Evolutionary conservation across 306 rosid species (phyloP).

Genomic region (Corylus avellana): DNA sequence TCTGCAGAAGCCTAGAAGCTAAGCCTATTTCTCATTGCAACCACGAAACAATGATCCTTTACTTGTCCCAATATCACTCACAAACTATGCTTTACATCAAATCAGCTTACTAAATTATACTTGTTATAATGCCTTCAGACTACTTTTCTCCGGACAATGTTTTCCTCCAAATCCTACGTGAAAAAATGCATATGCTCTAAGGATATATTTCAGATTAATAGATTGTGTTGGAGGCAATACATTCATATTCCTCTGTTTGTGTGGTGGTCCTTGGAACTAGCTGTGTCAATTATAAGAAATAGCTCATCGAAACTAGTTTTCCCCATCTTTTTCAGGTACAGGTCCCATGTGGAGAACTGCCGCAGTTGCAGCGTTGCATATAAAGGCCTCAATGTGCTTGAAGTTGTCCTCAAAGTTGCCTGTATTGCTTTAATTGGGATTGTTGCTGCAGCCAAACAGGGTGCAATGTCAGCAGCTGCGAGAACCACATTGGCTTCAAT

Average conservation of each 20-base stretch:
- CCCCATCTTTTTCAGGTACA: conserved; percentile 50
- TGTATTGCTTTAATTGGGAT: conserved; percentile 66
- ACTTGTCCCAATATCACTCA: no score
- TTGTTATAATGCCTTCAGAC: not conserved
- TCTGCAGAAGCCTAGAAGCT: not conserved
- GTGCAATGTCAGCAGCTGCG: conserved; percentile 35
- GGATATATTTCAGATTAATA: no score
- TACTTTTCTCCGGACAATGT: not conserved
- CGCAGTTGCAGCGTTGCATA: conserved; percentile 74
- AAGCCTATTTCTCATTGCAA: not conserved
- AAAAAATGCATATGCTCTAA: no score
- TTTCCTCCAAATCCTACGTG: no score
- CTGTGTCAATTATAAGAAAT: not conserved
- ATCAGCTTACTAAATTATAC: not conserved
- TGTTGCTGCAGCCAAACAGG: conserved; percentile 63
- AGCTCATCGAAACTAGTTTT: not conserved
- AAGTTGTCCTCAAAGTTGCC: conserved; percentile 59
- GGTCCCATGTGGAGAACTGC: conserved; percentile 87
- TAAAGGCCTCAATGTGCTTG: conserved; percentile 61
- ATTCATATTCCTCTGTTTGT: not conserved
- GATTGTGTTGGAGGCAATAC: not conserved
- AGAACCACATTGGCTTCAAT: conserved; percentile 51
- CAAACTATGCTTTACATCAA: not conserved
- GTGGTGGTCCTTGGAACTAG: not conserved
- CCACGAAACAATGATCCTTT: not conserved